Evolutionary conservation across 768 basidiomycete species (phyloP).

Genomic region (Mycena latifolia): DNA sequence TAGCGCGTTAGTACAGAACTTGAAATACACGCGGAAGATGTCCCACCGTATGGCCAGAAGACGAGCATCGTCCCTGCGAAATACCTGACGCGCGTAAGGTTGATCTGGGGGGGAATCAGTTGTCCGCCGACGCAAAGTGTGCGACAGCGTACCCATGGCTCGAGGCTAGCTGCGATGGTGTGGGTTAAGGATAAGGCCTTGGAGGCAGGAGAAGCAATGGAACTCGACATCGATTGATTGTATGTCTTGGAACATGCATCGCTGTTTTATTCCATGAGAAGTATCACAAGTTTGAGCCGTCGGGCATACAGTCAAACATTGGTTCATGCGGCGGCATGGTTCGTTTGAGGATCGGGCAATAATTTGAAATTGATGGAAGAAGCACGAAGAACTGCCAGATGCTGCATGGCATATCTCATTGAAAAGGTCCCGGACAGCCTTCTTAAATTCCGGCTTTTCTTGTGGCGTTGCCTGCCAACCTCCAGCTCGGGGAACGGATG

Average conservation of each 20-base stretch:
- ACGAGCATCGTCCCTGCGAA: slow-evolving; percentile 40
- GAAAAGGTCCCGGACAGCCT: too few species aligned
- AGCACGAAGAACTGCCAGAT: neutral
- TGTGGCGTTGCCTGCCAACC: too few species aligned
- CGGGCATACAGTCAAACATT: neutral
- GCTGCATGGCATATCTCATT: too few species aligned
- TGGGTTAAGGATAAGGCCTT: slow-evolving; percentile 20
- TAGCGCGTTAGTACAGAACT: neutral
- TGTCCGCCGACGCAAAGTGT: neutral
- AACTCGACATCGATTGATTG: slow-evolving; percentile 14
- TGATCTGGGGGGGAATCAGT: slow-evolving; percentile 21
- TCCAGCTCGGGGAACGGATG: too few species aligned
- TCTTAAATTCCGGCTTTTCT: too few species aligned
- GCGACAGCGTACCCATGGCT: slow-evolving; percentile 28
- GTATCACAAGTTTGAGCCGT: too few species aligned
- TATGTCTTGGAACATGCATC: neutral
- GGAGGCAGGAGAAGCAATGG: neutral
- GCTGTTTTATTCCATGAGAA: slow-evolving; percentile 1
- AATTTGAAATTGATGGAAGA: slow-evolving; percentile 18
- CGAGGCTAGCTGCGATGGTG: slow-evolving; percentile 38
- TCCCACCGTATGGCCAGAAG: slow-evolving; percentile 40
- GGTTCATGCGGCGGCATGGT: slow-evolving; percentile 3
- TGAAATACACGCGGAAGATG: neutral
- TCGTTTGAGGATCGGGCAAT: slow-evolving; percentile 13
- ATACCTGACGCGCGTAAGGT: slow-evolving; percentile 34